A percentile compares a stretch with the other conserved stretches of the same genome.
Conservation (phyloP, 2,329 filamentous ascomycete genomes). For the Colletotrichum salicis region DNA sequence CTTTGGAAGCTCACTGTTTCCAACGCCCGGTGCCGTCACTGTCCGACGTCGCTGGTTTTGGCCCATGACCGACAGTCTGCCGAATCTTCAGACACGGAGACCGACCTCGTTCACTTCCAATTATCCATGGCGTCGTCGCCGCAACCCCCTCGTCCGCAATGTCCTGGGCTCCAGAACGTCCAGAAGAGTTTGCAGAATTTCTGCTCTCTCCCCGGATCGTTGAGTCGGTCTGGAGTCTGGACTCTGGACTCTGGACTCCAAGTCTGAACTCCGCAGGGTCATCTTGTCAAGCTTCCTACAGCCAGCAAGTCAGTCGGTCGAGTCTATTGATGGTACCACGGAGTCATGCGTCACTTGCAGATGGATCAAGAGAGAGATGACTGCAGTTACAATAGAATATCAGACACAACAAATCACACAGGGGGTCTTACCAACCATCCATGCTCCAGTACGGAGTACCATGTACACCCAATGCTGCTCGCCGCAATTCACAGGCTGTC, state of each 20-base stretch:
- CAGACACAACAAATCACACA: neutral
- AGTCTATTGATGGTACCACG: neutral
- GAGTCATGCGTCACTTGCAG: neutral
- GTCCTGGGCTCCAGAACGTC: neutral
- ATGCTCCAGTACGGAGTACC: neutral
- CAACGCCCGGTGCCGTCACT: conserved; percentile 24
- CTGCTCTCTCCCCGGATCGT: conserved; percentile 13
- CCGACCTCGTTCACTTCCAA: neutral
- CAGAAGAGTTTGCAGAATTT: conserved; percentile 2
- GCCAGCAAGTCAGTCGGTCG: conserved; percentile 2
- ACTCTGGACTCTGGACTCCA: neutral
- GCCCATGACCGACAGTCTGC: conserved; percentile 10
- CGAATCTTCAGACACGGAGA: conserved; percentile 14
- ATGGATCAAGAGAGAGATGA: neutral
- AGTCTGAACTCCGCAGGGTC: conserved; percentile 10
- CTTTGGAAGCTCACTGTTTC: conserved; percentile 22
- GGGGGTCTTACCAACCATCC: neutral
- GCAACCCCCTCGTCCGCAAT: neutral
- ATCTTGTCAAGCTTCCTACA: neutral
- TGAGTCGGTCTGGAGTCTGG: conserved; percentile 14
- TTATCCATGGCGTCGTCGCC: too few relatives aligned
- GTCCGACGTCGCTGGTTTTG: conserved; percentile 21
- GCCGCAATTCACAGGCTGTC: neutral
- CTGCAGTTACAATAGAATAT: neutral
- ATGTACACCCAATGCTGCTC: neutral